Evolutionary conservation across 176 grass and related monocot genomes (phyloP), one percentile per base, ranked within the genome.

Genomic region (Phoenix roebelenii): DNA sequence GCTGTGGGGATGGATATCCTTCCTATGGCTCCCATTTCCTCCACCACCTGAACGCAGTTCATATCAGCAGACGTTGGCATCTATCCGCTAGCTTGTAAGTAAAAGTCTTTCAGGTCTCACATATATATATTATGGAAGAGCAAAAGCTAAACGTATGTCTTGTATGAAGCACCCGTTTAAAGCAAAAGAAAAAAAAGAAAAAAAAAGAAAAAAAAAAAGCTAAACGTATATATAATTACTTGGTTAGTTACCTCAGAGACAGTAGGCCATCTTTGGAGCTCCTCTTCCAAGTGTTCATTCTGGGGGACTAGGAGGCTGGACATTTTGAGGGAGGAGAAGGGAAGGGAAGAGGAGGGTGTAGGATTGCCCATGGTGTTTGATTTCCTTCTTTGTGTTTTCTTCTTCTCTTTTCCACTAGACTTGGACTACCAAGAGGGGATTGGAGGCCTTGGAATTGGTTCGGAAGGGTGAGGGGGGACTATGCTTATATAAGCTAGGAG

Each of bases 1-100:
- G 88, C 82, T 29, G 83, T 87, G 7, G 93, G 93, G 39, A 84
- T 69, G 14, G 93, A 98, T 69, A 98, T 59, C 52, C 73, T 74
- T 50, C 84, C 94, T 51, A 98, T 93, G 25, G 84, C 81, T 52
- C 67, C 32, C 64, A 83, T 81, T 72, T 93, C 94, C 79, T 74
- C 79, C 44, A 65, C 73, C 63, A 93, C 76, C 93, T 98, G 82
- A 61, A 72, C 64, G 6, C 25, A 26, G 73, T 64, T 79, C 58
- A 64, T 54, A 69, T 72, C 9, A 44, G 10, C 9, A 44, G 10
- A 44, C 9, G 35, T 44, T 44, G 14, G 35, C 1, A 44, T 7
- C 7, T 28, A 35, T 44, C 9, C 9, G 12, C 12, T 9, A 44
- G 35, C 10, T 44, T 44, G 9, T 0, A 44, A 44, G 35, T 12